Evolutionary conservation across 2,329 filamentous ascomycete species (phyloP), one percentile per base, ranked within the genome.

Genomic region (Neopestalotiopsis sp.): DNA sequence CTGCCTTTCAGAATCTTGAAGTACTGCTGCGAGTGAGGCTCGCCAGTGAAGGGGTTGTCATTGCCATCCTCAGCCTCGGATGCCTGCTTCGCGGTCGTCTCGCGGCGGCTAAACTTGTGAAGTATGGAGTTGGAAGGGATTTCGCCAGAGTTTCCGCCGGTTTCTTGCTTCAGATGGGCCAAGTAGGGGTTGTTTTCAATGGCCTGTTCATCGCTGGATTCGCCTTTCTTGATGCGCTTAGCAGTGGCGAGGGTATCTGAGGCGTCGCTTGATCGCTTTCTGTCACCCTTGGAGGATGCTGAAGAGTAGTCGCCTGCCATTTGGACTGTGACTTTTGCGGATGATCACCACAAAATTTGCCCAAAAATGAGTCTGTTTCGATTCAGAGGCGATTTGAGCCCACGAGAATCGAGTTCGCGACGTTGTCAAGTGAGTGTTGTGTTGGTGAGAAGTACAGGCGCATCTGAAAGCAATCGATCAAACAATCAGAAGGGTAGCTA

Each of bases 1-100:
- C 96, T 88, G 67, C 88, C 89, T 83, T 95, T 89, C 76, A 99
- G 84, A 78, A 99, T 99, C 76, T 90, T 90, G 81, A 98, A 94
- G 85, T 99, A 99, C 77, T 92, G 90, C 74, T 90, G 87, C 60
- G 94, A 94, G 76, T 97, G 91, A 14, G 89, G 85, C 69, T 88
- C 84, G 70, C 91, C 90, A 63, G 91, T 99, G 85, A 98, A 98
- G 28, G 95, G 92, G 78, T 98, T 99, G 74, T 86, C 81, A 24
- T 94, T 91, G 14, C 91, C 89, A 82, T 97, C 90, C 83, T 99
- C 96, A 2, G 91, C 92, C 75, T 85, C 84, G 72, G 85, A 82
- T 3, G 94, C 94, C 82, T 94, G 88, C 71, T 87, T 85, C 4
- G 94, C 90, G 2, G 94, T 98, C 1, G 94, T 97, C 69, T 90